Evolutionary conservation across 176 grass and related monocot species (phyloP), one percentile per base, ranked within the genome.

Genomic region (Eragrostis nindensis): DNA sequence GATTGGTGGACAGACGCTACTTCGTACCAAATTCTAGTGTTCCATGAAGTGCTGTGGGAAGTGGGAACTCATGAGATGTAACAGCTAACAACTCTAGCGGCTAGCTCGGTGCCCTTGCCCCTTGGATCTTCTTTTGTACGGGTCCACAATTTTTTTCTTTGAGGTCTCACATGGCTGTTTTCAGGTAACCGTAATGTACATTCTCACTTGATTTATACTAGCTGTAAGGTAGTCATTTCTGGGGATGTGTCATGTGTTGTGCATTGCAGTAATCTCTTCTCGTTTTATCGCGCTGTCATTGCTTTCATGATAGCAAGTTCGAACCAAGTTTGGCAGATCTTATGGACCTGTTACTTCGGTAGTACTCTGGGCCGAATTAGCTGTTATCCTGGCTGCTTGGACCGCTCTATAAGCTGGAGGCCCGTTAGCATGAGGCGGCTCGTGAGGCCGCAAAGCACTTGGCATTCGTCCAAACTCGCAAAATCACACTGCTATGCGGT

Each of bases 21-120:
- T 89, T 92, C 45, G 74, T 85, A 50, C 86, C 88, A 38, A 80
- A 91, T 82, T 49, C 74, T 43, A 71, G 84, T 45, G 25, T 81
- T 44, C 80, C 52, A 52, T 95, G 84, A 95, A 70, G 40, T 46
- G 19, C 43, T 45, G 47, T 30, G 47, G 68, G 39, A 79, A 95
- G 55, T 87, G 87, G 56, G 46, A 72, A 74, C 38, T 55, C 56
- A 39, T 81, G 66, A 81, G 73, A 79, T 86, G 77, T 82, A 87
- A 84, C 61, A 52, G 24, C 83, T 85, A 84, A 86, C 69, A 77
- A 32, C 54, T 82, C 61, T 65, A 78, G 59, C 40, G 26, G 78
- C 61, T 65, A 78, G 59, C 40, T 16, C 39, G 66, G 45, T 72
- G 63, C 80, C 61, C 60, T 57, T 79, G 55, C 61, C 76, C 57